Evolutionary conservation across 768 basidiomycete species (phyloP), one percentile per base, ranked within the genome.

Genomic region (Amanita muscaria): DNA sequence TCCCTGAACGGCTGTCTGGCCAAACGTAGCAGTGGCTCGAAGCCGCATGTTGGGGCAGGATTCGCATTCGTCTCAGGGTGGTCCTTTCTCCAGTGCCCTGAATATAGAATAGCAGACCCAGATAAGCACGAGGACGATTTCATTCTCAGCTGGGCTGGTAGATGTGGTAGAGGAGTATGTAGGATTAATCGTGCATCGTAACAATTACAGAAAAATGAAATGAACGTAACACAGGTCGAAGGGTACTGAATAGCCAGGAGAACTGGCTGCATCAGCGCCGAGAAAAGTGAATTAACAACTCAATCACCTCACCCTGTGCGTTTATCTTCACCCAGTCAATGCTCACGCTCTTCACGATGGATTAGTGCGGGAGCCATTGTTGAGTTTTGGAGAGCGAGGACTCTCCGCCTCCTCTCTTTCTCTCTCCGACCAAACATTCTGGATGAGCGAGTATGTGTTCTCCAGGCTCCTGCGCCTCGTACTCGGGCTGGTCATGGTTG

Each of bases 401-500:
- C 18, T 46, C 36, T 47, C 39, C 6, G 30, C 16, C 39, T 40
- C 39, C 23, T 41, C 40, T 34, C 52, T 49, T 21, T 53, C 48
- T 29, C 48, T 49, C 23, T 64, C 66, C 37, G 69, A 66, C 64
- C 84, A 80, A 5, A 87, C 94, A 53, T 90, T 89, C 64, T 92
- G 83, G 57, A 98, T 94, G 59, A 97, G 76, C 50, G 83, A 83
- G 72, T 93, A 91, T 42, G 96, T 98, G 60, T 86, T 92, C 71
- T 97, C 94, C 61, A 98, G 62, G 59, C 87, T 90, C 61, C 94
- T 70, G 64, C 94, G 70, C 52, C 96, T 70, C 40, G 84, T 98
- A 61, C 88, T 92, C 11, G 96, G 94, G 56, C 84, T 88, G 40
- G 93, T 94, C 79, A 83, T 85, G 51, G 93, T 97, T 51, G 94